Evolutionary conservation across 2,329 filamentous ascomycete genomes (phyloP).

Genomic region (Leptographium wingfieldii): DNA sequence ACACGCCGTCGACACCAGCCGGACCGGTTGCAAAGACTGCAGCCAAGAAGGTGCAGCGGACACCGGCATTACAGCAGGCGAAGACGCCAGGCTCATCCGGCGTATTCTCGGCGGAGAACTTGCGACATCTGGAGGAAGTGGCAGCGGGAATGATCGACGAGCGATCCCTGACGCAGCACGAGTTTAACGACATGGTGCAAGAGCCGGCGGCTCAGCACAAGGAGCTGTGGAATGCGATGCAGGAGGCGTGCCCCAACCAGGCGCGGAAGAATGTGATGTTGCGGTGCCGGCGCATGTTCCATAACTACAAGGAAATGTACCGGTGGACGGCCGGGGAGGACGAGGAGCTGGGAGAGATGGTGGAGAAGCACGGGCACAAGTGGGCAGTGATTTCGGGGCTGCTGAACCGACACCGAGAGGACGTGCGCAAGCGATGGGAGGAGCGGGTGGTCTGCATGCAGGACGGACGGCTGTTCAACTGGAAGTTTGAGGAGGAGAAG

Average conservation of each 20-base stretch:
- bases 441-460: constrained; percentile 52
- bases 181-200: constrained; percentile 36
- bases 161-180: constrained; percentile 26
- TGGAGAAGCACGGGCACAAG: constrained; percentile 35
- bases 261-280: constrained; percentile 41
- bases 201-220: constrained; percentile 16
- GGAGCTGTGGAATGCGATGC: constrained; percentile 38
- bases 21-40: not conserved
- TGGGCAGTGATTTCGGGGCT: constrained; percentile 51
- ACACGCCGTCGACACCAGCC: not conserved
- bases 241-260: constrained; percentile 34
- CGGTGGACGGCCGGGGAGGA: constrained; percentile 49
- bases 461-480: constrained; percentile 37
- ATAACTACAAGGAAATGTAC: constrained; percentile 50
- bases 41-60: not conserved
- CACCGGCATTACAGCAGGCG: constrained; percentile 9
- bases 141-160: constrained; percentile 33
- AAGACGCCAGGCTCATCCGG: constrained; percentile 11
- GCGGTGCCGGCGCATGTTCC: constrained; percentile 48
- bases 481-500: constrained; percentile 49
- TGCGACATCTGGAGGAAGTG: constrained; percentile 25
- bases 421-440: constrained; percentile 57
- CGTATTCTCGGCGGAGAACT: constrained; percentile 30
- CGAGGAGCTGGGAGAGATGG: constrained; percentile 33
- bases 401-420: constrained; percentile 51